Evolutionary conservation across 228 moss, liverwort and hornwort species (phyloP).

Genomic region (Sphagnum magellanicum): DNA sequence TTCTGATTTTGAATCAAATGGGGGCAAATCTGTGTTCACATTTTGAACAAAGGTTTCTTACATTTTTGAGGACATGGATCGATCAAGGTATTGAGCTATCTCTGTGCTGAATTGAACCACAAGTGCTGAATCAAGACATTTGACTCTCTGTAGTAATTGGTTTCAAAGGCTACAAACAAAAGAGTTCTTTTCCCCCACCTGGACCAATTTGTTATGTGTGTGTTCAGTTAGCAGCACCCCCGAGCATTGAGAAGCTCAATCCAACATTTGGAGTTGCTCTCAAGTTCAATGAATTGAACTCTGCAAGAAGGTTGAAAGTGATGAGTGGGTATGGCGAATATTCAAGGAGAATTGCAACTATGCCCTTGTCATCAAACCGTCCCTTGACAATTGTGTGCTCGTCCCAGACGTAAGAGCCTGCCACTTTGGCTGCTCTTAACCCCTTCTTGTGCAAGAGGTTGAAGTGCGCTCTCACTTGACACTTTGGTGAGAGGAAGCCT

Average conservation of each 20-base stretch:
- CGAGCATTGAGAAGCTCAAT: constrained; percentile 44
- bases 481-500: constrained; percentile 35
- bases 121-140: too few relatives aligned
- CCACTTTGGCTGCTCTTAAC: constrained; percentile 45
- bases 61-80: too few relatives aligned
- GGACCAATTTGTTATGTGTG: too few relatives aligned
- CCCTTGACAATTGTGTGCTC: constrained; percentile 46
- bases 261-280: constrained; percentile 50
- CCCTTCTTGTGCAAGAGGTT: constrained; percentile 45
- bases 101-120: too few relatives aligned
- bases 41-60: too few relatives aligned
- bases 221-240: constrained; percentile 1
- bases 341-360: constrained; percentile 47
- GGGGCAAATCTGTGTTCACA: too few relatives aligned
- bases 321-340: constrained; percentile 48
- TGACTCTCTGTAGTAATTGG: too few relatives aligned
- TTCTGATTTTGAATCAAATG: too few relatives aligned
- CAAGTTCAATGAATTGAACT: constrained; percentile 53
- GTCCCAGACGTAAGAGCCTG: constrained; percentile 38
- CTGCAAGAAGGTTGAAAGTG: constrained; percentile 48
- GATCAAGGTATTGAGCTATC: too few relatives aligned
- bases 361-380: constrained; percentile 49
- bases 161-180: neutral
- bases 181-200: neutral
- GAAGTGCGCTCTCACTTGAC: constrained; percentile 45